Percentiles rank a stretch among this genome's conserved stretches.
phyloP scores from a whole-genome alignment of 169 alveolate genomes.

The Plasmodium knowlesi region DNA sequence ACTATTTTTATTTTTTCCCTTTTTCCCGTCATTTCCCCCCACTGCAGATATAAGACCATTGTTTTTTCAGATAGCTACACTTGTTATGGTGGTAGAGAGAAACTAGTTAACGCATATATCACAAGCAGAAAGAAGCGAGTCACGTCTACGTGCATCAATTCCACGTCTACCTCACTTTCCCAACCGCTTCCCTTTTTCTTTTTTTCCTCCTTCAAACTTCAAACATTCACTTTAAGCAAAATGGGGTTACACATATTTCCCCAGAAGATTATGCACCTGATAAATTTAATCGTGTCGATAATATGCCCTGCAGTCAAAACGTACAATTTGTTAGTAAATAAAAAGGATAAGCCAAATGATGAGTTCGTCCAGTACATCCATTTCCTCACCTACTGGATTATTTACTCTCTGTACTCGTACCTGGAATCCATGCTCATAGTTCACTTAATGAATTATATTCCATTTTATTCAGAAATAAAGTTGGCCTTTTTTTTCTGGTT shows the following conservation, averaged over 20 bases:
- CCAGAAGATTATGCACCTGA: constrained; percentile 33
- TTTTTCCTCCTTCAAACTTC: not conserved
- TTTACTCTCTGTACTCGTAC: constrained; percentile 75
- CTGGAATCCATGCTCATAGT: constrained; percentile 71
- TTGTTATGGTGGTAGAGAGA: not conserved
- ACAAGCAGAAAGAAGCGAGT: not conserved
- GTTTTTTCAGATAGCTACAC: not conserved
- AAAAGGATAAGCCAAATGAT: constrained; percentile 50
- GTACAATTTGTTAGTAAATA: constrained; percentile 36
- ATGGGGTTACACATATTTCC: constrained; percentile 70
- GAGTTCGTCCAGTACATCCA: constrained; percentile 76
- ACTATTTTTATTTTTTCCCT: not conserved
- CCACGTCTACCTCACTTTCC: not conserved
- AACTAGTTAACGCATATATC: not conserved
- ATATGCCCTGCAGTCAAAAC: constrained; percentile 69
- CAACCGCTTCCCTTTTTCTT: not conserved
- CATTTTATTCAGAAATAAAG: constrained; percentile 82
- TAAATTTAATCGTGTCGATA: constrained; percentile 55
- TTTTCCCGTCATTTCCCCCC: not conserved
- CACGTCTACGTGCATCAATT: not conserved
- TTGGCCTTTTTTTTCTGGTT: constrained; percentile 83
- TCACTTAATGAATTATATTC: constrained; percentile 71
- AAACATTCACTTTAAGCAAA: constrained; percentile 19
- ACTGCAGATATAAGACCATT: not conserved
- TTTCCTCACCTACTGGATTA: constrained; percentile 81